Evolutionary conservation across 805 yeast species (phyloP), one percentile per base, ranked within the genome.

Genomic region (Yamadazyma insecticola): DNA sequence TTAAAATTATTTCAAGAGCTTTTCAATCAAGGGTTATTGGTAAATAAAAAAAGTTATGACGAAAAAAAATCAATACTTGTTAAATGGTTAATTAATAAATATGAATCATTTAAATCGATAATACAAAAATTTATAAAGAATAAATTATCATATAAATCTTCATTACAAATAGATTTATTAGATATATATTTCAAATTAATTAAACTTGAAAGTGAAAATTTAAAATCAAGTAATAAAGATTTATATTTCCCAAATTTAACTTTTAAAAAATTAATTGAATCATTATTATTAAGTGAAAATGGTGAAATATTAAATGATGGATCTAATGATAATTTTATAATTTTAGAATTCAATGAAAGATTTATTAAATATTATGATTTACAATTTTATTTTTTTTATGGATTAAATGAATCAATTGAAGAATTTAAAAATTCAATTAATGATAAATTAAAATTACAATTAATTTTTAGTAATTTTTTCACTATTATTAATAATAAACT

Each of bases 301-400:
- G 67, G 71, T 5, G 59, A 60, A 4, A 45, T 63, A 5, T 54
- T 67, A 16, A 47, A 53, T 3, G 79, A 77, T 47, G 73, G 71
- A 8, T 55, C 75, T 0, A 58, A 67, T 20, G 68, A 70, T 33
- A 70, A 67, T 47, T 66, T 72, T 30, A 51, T 72, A 9, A 37
- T 76, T 11, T 51, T 65, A 29, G 86, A 81, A 49, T 84, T 83
- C 47, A 46, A 66, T 17, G 76, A 69, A 14, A 62, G 60, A 16
- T 79, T 79, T 47, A 47, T 48, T 18, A 67, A 67, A 43, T 74
- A 72, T 53, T 84, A 84, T 65, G 98, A 90, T 52, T 57, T 90
- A 35, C 85, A 88, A 44, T 86, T 66, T 50, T 83, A 79, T 48
- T 80, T 85, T 43, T 76, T 81, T 48, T 60, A 67, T 22, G 78